phyloP scores from a whole-genome alignment of 768 basidiomycete species.

The Postia placenta region DNA sequence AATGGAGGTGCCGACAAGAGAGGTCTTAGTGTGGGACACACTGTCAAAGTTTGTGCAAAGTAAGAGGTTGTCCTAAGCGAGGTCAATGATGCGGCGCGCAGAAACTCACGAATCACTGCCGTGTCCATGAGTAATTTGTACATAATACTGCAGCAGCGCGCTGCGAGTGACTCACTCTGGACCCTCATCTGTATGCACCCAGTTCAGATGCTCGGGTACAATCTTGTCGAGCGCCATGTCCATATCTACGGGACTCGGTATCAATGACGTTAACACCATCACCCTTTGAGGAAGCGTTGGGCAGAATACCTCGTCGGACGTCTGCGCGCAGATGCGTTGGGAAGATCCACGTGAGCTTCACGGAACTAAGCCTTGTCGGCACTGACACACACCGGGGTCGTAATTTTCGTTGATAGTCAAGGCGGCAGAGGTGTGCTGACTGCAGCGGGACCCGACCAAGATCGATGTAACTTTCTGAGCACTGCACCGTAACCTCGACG shows the following conservation, averaged over 20 bases:
- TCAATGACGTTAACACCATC: conserved; percentile 19
- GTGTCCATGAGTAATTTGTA: neutral
- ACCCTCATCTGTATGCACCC: conserved; percentile 89
- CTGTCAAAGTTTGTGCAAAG: conserved; percentile 28
- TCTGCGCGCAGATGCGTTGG: conserved; percentile 20
- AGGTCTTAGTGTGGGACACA: conserved; percentile 87
- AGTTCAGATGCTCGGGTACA: conserved; percentile 77
- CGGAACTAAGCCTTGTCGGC: neutral
- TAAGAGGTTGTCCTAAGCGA: too few species aligned
- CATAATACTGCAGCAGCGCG: neutral
- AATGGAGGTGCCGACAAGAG: conserved; percentile 77
- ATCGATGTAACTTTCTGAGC: neutral
- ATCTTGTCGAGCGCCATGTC: conserved; percentile 88
- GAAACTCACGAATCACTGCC: conserved; percentile 66
- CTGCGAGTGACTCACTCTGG: conserved; percentile 57
- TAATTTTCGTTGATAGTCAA: conserved; percentile 87
- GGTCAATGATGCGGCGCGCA: neutral
- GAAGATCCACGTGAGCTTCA: neutral
- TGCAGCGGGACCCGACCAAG: conserved; percentile 21
- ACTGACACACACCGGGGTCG: conserved; percentile 62
- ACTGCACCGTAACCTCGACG: neutral
- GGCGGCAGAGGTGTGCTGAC: conserved; percentile 74
- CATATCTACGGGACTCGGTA: conserved; percentile 56
- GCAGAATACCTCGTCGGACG: conserved; percentile 38
- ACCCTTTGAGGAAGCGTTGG: neutral